These are phyloP conservation scores for Venturia effusa DNA, from an alignment of 2,329 filamentous ascomycete species.

Conservation along the genomic window DNA sequence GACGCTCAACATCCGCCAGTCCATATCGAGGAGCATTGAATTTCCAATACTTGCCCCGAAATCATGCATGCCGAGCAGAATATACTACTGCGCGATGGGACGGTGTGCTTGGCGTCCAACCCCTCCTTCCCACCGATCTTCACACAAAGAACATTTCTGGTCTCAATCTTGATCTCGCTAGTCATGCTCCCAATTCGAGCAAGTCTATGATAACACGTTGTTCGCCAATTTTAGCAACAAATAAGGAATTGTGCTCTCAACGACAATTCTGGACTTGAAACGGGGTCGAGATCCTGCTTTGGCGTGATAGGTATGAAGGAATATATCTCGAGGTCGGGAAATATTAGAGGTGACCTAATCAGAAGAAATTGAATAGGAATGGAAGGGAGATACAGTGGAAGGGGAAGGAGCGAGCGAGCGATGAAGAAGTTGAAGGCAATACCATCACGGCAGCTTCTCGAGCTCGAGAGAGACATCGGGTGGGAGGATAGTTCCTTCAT, in stretches of 20 bases:
- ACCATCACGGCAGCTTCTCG: no score
- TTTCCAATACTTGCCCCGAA: not conserved
- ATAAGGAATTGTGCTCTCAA: not conserved
- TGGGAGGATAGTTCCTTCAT: no score
- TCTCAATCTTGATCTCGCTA: not conserved
- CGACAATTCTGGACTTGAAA: no score
- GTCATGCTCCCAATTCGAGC: not conserved
- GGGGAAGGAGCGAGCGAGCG: no score
- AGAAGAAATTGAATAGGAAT: no score
- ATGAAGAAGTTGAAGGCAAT: no score
- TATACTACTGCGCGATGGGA: not conserved
- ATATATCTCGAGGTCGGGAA: no score
- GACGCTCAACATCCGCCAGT: not conserved
- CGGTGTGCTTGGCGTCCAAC: not conserved
- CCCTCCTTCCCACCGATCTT: not conserved
- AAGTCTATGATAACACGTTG: not conserved
- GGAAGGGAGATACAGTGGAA: no score
- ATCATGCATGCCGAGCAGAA: not conserved
- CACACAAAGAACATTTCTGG: not conserved
- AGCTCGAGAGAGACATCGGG: no score
- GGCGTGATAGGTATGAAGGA: no score
- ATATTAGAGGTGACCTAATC: no score
- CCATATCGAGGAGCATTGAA: not conserved
- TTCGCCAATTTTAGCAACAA: not conserved
- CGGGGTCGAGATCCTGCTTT: no score